A percentile compares a stretch with the other conserved stretches of the same genome.
These are phyloP conservation scores for Geotrichum phurueaensis DNA, from an alignment of 1,139 yeast genomes.

Conservation along the genomic window DNA sequence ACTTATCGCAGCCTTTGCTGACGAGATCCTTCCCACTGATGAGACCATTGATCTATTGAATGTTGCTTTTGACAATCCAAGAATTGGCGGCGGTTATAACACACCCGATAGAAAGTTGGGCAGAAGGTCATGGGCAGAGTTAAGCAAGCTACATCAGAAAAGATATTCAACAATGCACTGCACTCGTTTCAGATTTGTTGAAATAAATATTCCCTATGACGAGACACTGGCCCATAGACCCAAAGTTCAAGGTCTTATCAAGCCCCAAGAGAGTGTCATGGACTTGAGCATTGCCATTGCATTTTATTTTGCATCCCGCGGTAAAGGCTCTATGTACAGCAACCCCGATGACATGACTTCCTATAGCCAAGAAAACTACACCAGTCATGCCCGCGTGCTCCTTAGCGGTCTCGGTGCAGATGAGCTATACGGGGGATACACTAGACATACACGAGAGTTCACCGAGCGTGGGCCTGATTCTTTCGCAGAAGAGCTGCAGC, in stretches of 20 bases:
- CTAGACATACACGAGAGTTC: conserved; percentile 52
- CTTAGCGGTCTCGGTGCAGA: conserved; percentile 97
- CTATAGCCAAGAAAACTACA: conserved; percentile 32
- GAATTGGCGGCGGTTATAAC: conserved; percentile 49
- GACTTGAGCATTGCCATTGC: conserved; percentile 92
- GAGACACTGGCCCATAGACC: conserved; percentile 51
- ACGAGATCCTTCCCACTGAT: conserved; percentile 34
- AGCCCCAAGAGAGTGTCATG: conserved; percentile 87
- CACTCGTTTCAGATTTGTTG: conserved; percentile 45
- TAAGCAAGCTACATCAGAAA: conserved; percentile 28
- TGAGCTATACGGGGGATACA: conserved; percentile 90
- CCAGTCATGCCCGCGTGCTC: conserved; percentile 58
- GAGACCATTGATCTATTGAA: conserved; percentile 68
- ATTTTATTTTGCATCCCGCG: conserved; percentile 80
- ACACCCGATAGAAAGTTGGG: conserved; percentile 86
- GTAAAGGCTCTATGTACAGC: conserved; percentile 37
- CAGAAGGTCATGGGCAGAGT: conserved; percentile 50
- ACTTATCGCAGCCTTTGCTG: conserved; percentile 48
- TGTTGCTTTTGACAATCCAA: conserved; percentile 90
- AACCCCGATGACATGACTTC: conserved; percentile 9
- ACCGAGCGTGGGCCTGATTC: conserved; percentile 31
- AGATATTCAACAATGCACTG: background rate
- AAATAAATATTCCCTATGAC: conserved; percentile 65
- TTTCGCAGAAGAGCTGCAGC: conserved; percentile 50
- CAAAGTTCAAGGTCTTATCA: conserved; percentile 59